phyloP scores from a whole-genome alignment of 306 rosid species.

The Ormosia semicastrata region DNA sequence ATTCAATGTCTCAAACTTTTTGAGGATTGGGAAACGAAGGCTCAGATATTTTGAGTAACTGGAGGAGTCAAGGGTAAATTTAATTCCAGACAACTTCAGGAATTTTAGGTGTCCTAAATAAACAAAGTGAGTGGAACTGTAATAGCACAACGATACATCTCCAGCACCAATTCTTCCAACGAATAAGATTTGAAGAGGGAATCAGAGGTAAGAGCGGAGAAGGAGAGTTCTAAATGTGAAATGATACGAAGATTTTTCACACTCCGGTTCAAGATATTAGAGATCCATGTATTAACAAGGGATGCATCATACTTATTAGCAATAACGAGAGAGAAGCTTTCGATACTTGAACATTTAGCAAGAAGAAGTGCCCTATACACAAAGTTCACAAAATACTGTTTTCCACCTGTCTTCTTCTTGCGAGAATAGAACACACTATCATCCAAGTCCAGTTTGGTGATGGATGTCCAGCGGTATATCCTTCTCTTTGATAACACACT shows the following conservation, averaged over 20 bases:
- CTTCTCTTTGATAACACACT: slow-evolving; percentile 23
- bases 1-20: not conserved
- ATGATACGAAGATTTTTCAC: not conserved
- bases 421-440: not conserved
- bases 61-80: not conserved
- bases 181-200: not conserved
- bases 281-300: slow-evolving; percentile 15
- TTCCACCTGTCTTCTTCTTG: not conserved
- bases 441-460: slow-evolving; percentile 16
- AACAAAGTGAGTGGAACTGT: not conserved
- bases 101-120: not conserved
- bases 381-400: not conserved
- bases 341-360: not conserved
- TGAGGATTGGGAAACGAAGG: not conserved
- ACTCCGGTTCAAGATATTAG: not conserved
- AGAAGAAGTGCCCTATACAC: not conserved
- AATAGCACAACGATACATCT: not conserved
- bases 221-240: not conserved
- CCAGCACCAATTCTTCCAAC: not conserved
- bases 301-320: not conserved
- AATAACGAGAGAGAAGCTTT: not conserved
- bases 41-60: not conserved
- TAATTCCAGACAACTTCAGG: not conserved
- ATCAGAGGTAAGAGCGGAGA: not conserved
- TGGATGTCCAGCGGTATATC: not conserved